These are phyloP conservation scores for Amylostereum chailletii DNA, from an alignment of 1,284 basidiomycete species.

Conservation along the genomic window DNA sequence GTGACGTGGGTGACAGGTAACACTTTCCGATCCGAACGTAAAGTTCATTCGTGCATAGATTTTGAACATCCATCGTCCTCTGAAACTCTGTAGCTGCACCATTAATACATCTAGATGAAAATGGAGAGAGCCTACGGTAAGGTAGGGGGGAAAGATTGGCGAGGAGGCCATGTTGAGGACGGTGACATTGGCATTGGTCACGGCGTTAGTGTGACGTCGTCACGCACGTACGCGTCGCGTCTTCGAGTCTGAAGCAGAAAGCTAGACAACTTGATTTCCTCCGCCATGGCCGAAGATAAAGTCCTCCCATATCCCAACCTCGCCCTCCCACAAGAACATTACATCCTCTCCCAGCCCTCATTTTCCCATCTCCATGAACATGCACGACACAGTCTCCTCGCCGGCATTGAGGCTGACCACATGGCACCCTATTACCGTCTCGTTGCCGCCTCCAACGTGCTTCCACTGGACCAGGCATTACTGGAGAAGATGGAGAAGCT, in stretches of 20 bases:
- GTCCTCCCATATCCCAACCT: conserved; percentile 84
- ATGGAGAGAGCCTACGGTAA: no score
- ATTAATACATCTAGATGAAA: no score
- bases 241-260: conserved; percentile 8
- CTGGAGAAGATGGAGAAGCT: conserved; percentile 65
- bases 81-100: no score
- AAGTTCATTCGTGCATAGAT: no score
- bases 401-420: conserved; percentile 80
- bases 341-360: conserved; percentile 57
- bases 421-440: conserved; percentile 78
- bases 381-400: conserved; percentile 59
- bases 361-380: conserved; percentile 59
- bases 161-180: no score
- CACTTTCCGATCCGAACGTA: no score
- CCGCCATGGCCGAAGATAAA: conserved; percentile 73
- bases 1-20: no score
- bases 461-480: conserved; percentile 49
- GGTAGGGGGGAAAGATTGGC: no score
- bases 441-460: conserved; percentile 38
- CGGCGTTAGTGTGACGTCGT: conserved; percentile 11
- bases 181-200: no score
- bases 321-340: conserved; percentile 69
- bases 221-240: conserved; percentile 25
- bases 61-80: no score
- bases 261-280: conserved; percentile 5